Conservation (phyloP, 805 yeast genomes). For the Blastobotrys terrestris region DNA sequence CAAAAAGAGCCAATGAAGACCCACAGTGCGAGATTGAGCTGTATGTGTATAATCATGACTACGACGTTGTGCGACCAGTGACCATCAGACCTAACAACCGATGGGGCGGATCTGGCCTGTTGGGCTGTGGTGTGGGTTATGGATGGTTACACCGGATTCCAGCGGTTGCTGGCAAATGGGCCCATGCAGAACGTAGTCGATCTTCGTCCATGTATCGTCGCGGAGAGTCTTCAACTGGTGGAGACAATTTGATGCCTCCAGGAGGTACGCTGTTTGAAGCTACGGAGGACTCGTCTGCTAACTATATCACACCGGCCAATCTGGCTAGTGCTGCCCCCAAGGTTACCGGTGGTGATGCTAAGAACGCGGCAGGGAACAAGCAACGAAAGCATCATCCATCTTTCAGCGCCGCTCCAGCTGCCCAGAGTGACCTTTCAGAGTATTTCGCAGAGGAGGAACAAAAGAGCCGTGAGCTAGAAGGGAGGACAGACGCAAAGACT, state of each 20-base stretch:
- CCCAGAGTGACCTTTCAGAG: slow-evolving; percentile 16
- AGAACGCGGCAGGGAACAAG: background rate
- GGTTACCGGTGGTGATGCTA: background rate
- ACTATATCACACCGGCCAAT: slow-evolving; percentile 17
- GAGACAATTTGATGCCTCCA: slow-evolving; percentile 23
- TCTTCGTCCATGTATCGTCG: background rate
- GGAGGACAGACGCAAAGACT: slow-evolving; percentile 9
- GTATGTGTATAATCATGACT: slow-evolving; percentile 83
- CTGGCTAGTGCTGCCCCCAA: slow-evolving; percentile 12
- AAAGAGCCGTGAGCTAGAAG: slow-evolving; percentile 20
- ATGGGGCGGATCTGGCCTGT: slow-evolving; percentile 79
- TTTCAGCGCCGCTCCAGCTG: slow-evolving; percentile 4
- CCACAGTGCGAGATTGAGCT: slow-evolving; percentile 40
- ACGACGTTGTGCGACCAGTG: slow-evolving; percentile 80
- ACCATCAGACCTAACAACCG: slow-evolving; percentile 63
- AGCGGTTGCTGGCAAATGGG: slow-evolving; percentile 35
- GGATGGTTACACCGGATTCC: slow-evolving; percentile 88
- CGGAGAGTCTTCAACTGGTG: background rate
- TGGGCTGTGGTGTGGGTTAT: slow-evolving; percentile 94
- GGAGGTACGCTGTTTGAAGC: slow-evolving; percentile 38
- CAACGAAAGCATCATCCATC: slow-evolving; percentile 7
- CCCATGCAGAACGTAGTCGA: slow-evolving; percentile 4
- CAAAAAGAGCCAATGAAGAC: slow-evolving; percentile 26
- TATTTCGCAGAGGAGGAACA: slow-evolving; percentile 26
- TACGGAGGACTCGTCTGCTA: slow-evolving; percentile 6